Evolutionary conservation across 257 asterid genomes (phyloP).

Genomic region (Solanum chaucha): DNA sequence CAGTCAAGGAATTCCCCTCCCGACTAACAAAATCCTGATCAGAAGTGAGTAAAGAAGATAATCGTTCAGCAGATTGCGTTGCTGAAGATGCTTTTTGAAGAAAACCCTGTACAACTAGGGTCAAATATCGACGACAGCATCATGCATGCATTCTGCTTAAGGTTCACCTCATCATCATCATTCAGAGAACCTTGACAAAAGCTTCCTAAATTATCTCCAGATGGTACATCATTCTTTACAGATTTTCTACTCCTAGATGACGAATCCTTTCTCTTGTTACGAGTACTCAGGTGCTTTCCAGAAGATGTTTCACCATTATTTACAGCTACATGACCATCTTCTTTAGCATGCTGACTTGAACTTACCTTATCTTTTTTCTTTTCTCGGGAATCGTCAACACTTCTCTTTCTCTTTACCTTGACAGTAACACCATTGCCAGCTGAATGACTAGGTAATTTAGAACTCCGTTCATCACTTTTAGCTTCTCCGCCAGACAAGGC

Average conservation of each 20-base stretch:
- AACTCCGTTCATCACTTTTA: constrained; percentile 21
- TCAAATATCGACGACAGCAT: constrained; percentile 98
- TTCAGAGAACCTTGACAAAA: constrained; percentile 40
- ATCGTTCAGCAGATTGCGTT: constrained; percentile 32
- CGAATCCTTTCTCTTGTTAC: constrained; percentile 40
- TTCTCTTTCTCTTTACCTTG: constrained; percentile 29
- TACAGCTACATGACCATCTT: constrained; percentile 13
- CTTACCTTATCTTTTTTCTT: constrained; percentile 13
- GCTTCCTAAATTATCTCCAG: constrained; percentile 31
- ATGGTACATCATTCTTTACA: constrained; percentile 35
- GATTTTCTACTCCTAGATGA: constrained; percentile 21
- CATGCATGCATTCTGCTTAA: constrained; percentile 93
- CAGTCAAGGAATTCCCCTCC: constrained; percentile 36
- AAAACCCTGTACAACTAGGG: constrained; percentile 88
- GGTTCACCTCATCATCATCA: constrained; percentile 95
- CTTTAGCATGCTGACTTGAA: constrained; percentile 27
- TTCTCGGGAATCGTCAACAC: constrained; percentile 25
- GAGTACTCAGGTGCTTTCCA: constrained; percentile 29
- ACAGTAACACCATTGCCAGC: constrained; percentile 19
- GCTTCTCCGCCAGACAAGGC: constrained; percentile 15
- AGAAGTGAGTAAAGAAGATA: constrained; percentile 40
- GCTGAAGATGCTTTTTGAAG: constrained; percentile 40
- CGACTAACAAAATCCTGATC: constrained; percentile 26
- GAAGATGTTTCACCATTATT: constrained; percentile 26
- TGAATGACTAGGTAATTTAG: constrained; percentile 15